phyloP scores from a whole-genome alignment of 1,284 basidiomycete species.

The Leccinum brunneo-olivaceum region DNA sequence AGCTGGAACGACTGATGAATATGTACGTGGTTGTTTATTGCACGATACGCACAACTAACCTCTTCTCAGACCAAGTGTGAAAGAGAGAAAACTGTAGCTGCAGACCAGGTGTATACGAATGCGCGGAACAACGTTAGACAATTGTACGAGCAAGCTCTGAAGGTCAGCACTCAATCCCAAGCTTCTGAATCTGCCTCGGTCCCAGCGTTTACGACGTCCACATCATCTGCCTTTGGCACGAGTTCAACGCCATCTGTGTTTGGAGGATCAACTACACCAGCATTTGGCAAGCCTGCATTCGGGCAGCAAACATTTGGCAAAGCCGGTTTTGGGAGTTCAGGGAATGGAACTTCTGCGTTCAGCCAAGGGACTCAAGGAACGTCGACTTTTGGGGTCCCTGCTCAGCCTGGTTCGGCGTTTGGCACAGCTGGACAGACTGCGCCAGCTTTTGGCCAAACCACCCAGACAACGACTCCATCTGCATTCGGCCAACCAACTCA shows the following conservation, averaged over 20 bases:
- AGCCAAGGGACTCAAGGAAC: slow-evolving; percentile 29
- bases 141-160: slow-evolving; percentile 47
- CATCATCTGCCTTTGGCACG: slow-evolving; percentile 16
- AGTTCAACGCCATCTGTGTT: slow-evolving; percentile 26
- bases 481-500: slow-evolving; percentile 34
- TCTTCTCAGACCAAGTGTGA: slow-evolving; percentile 51
- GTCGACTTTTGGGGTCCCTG: slow-evolving; percentile 36
- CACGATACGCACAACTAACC: slow-evolving; percentile 3
- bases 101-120: slow-evolving; percentile 38
- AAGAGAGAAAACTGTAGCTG: slow-evolving; percentile 35
- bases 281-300: slow-evolving; percentile 34
- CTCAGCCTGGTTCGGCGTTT: slow-evolving; percentile 33
- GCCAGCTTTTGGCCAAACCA: slow-evolving; percentile 24
- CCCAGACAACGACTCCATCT: slow-evolving; percentile 31
- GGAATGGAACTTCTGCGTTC: slow-evolving; percentile 28
- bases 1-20: slow-evolving; percentile 55
- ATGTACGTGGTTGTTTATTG: slow-evolving; percentile 34
- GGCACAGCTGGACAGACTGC: slow-evolving; percentile 24
- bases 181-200: slow-evolving; percentile 1
- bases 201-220: slow-evolving; percentile 25
- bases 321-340: slow-evolving; percentile 28
- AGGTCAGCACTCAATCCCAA: slow-evolving; percentile 20
- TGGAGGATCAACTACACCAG: slow-evolving; percentile 26
- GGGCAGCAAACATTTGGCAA: slow-evolving; percentile 33
- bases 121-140: slow-evolving; percentile 44